Percentiles rank a stretch among this genome's conserved stretches.
Evolutionary conservation across 2,329 filamentous ascomycete species (phyloP).

Genomic region (Penicillium sp.): DNA sequence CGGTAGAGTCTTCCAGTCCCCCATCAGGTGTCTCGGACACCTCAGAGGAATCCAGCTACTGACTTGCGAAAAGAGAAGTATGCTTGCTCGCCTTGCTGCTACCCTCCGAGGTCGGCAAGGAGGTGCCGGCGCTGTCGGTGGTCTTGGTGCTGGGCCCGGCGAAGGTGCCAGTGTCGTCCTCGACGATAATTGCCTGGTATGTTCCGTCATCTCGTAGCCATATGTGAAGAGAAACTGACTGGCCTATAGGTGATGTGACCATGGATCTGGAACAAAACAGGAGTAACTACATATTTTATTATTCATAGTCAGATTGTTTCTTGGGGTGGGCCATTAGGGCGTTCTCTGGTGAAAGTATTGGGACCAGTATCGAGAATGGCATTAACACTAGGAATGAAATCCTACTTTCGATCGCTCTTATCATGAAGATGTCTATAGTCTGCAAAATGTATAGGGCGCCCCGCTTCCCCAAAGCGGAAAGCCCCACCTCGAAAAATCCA

Average conservation of each 20-base stretch:
- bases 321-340: background rate
- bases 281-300: constrained; percentile 1
- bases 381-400: background rate
- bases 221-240: constrained; percentile 10
- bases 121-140: constrained; percentile 19
- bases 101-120: constrained; percentile 40
- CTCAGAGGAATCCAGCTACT: constrained; percentile 1
- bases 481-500: constrained; percentile 15
- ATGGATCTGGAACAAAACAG: no score
- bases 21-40: background rate
- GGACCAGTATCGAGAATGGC: constrained; percentile 6
- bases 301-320: constrained; percentile 3
- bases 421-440: no score
- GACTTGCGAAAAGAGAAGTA: constrained; percentile 40
- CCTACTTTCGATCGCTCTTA: background rate
- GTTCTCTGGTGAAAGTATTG: background rate
- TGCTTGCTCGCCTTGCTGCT: constrained; percentile 47
- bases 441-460: background rate
- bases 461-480: background rate
- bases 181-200: constrained; percentile 47
- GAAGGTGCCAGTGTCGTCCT: constrained; percentile 38
- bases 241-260: constrained; percentile 34
- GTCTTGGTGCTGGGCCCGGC: constrained; percentile 27
- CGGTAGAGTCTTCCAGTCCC: constrained; percentile 37
- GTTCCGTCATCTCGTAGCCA: background rate